Base-by-base conservation (phyloP, 768 basidiomycete genomes). In the Sarcodon sp. region DNA sequence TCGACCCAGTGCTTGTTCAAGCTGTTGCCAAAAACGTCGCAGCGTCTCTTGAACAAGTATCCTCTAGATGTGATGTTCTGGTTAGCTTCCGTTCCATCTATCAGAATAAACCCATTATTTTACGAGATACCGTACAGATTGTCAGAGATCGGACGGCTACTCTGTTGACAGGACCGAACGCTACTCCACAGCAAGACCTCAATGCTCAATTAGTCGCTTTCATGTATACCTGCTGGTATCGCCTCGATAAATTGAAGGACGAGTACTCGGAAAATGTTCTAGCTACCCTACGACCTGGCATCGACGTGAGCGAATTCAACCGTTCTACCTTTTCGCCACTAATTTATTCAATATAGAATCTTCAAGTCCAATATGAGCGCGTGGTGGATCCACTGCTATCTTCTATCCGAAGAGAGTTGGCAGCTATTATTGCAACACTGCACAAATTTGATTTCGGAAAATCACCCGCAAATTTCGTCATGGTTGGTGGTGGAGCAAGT, bases 381-480 rank as follows among this genome's bases (percentile, higher is more conserved):
- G 66, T 87, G 18, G 64, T 77, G 5, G 75, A 85, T 46, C 82
- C 83, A 0, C 55, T 90, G 13, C 64, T 79, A 35, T 63, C 69
- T 3, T 76, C 84, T 3, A 77, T 98, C 54, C 80, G 80, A 33
- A 78, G 87, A 15, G 96, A 99, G 55, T 68, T 91, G 33, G 71
- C 79, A 34, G 74, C 80, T 1, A 86, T 92, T 52, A 71, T 96
- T 41, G 76, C 83, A 1, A 79, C 84, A 46, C 70, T 99, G 31
- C 94, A 98, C 64, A 77, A 85, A 6, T 75, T 88, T 41, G 87
- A 92, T 61, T 82, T 93, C 58, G 75, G 77, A 45, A 85, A 82
- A 63, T 66, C 76, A 7, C 63, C 76, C 8, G 88, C 91, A 53
- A 73, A 84, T 13, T 62, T 69, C 49, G 58, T 67, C 1, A 69